A percentile compares a stretch with the other conserved stretches of the same genome.
phyloP scores from a whole-genome alignment of 2,329 filamentous ascomycete species.

The Paraphaeosphaeria sporulosa region DNA sequence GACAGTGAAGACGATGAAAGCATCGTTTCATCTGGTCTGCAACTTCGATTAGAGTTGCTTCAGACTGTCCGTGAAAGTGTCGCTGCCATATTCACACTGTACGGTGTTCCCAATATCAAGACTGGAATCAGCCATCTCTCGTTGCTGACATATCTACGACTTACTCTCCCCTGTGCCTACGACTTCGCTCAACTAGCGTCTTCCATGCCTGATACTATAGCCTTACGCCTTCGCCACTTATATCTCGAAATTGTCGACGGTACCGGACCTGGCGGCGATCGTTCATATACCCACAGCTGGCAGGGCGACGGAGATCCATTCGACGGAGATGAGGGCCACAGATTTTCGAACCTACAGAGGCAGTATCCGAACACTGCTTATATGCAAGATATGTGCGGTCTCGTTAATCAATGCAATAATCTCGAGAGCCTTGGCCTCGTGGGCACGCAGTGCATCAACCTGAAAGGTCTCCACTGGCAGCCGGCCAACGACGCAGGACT shows the following conservation, averaged over 20 bases:
- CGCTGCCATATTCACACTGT: not conserved
- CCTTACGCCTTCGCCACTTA: slow-evolving; percentile 11
- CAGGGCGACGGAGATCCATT: not conserved
- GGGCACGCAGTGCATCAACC: slow-evolving; percentile 12
- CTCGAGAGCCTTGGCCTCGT: slow-evolving; percentile 16
- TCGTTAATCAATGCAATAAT: slow-evolving; percentile 14
- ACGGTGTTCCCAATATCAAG: not conserved
- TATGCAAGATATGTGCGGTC: slow-evolving; percentile 12
- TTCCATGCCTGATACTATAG: slow-evolving; percentile 10
- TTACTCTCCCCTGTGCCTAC: slow-evolving; percentile 17
- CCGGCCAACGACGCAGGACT: not conserved
- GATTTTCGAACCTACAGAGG: slow-evolving; percentile 16
- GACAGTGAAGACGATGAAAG: not conserved
- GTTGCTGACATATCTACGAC: slow-evolving; percentile 10
- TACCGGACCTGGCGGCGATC: slow-evolving; percentile 12
- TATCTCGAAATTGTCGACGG: slow-evolving; percentile 18
- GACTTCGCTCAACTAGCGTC: slow-evolving; percentile 11
- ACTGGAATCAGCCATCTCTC: not conserved
- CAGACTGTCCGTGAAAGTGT: not conserved
- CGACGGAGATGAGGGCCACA: slow-evolving; percentile 13
- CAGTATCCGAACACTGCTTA: slow-evolving; percentile 11
- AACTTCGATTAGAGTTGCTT: not conserved
- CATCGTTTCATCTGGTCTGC: not conserved
- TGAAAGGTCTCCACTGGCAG: slow-evolving; percentile 11
- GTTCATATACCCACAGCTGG: not conserved